Conservation (phyloP, 768 basidiomycete genomes). For the Leccinum olivaceopallidum region DNA sequence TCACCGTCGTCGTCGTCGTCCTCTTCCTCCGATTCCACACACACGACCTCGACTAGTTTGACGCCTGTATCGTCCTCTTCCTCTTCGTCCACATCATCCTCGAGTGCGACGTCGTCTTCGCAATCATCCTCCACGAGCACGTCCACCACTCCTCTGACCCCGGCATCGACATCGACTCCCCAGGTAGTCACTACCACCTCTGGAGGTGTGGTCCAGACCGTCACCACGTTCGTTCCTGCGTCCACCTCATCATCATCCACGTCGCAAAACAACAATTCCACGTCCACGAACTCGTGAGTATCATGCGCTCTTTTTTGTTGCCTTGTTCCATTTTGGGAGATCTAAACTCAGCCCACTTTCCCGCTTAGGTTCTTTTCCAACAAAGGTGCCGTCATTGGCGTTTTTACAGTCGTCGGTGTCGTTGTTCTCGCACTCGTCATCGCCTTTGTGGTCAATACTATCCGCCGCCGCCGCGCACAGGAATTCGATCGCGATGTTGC, state of each 20-base stretch:
- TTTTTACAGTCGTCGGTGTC: constrained; percentile 71
- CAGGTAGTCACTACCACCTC: constrained; percentile 12
- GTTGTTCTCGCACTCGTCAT: constrained; percentile 52
- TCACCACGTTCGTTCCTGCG: constrained; percentile 10
- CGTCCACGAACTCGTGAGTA: constrained; percentile 30
- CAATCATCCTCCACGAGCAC: constrained; percentile 5
- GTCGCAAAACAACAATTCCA: not conserved
- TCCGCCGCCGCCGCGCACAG: constrained; percentile 64
- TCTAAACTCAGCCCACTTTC: constrained; percentile 6
- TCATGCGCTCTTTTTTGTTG: not conserved
- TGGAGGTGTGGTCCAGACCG: not conserved
- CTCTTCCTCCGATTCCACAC: not conserved
- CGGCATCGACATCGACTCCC: not conserved
- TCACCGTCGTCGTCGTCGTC: not conserved
- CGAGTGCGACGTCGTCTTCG: not conserved
- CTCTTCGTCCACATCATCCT: not conserved
- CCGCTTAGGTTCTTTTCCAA: constrained; percentile 64
- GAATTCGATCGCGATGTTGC: constrained; percentile 74
- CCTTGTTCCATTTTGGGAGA: not conserved
- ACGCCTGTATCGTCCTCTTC: not conserved
- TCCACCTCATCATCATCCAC: not conserved
- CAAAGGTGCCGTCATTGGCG: constrained; percentile 69
- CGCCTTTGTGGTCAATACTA: constrained; percentile 45
- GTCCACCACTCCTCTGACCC: not conserved
- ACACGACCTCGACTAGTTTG: constrained; percentile 6